Evolutionary conservation across 192 early-diverging fungal genomes (phyloP).

Genomic region (Allomyces arbusculus): DNA sequence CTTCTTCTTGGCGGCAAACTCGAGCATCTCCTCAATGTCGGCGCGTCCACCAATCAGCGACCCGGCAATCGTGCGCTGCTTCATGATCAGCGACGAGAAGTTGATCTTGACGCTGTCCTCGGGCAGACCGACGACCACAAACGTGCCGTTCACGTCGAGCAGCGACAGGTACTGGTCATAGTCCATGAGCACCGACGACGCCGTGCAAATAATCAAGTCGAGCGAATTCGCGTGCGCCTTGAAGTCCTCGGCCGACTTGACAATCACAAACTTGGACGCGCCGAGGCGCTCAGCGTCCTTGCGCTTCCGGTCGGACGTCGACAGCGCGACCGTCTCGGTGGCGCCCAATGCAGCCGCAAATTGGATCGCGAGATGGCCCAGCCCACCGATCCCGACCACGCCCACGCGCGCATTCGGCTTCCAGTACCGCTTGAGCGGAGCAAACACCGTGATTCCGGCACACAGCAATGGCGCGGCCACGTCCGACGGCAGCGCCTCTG

Average conservation of each 20-base stretch:
- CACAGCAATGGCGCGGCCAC: slow-evolving; percentile 59
- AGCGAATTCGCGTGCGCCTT: slow-evolving; percentile 9
- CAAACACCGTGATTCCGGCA: slow-evolving; percentile 59
- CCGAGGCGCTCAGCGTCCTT: not conserved
- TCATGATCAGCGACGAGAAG: slow-evolving; percentile 13
- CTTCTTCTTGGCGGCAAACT: slow-evolving; percentile 44
- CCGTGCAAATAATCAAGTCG: slow-evolving; percentile 17
- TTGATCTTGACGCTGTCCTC: slow-evolving; percentile 25
- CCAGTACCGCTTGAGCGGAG: slow-evolving; percentile 38
- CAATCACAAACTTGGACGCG: not conserved
- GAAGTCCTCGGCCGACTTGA: slow-evolving; percentile 9
- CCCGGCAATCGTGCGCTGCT: slow-evolving; percentile 29
- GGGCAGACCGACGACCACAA: slow-evolving; percentile 46
- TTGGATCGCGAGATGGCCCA: slow-evolving; percentile 39
- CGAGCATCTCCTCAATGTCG: slow-evolving; percentile 37
- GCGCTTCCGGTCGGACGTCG: not conserved
- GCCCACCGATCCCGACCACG: slow-evolving; percentile 58
- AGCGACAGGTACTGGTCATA: slow-evolving; percentile 23
- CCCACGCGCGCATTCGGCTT: slow-evolving; percentile 43
- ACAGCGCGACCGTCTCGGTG: not conserved
- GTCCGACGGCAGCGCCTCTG: slow-evolving; percentile 19
- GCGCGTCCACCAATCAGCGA: slow-evolving; percentile 39
- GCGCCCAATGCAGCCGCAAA: not conserved
- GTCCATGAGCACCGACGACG: slow-evolving; percentile 14
- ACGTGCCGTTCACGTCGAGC: slow-evolving; percentile 31